phyloP scores from a whole-genome alignment of 768 basidiomycete genomes.

The Mycena albidolilacea region DNA sequence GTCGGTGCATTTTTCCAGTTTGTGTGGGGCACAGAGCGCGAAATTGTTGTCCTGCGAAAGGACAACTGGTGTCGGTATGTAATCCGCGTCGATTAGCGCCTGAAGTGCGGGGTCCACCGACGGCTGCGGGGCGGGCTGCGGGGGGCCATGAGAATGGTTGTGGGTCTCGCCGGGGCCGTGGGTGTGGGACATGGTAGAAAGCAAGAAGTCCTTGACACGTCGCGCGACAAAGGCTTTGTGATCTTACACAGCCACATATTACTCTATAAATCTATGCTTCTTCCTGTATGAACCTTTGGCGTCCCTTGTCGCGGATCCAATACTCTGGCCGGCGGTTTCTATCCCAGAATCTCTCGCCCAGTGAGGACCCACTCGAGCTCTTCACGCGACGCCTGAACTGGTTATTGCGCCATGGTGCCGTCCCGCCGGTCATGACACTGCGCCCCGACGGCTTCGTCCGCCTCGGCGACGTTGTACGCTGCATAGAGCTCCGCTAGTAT shows the following conservation, averaged over 20 bases:
- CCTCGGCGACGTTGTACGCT: constrained; percentile 79
- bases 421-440: constrained; percentile 69
- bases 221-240: not conserved
- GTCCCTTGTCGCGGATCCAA: not conserved
- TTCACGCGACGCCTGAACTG: constrained; percentile 49
- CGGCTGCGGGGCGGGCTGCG: constrained; percentile 58
- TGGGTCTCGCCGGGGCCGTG: constrained; percentile 72
- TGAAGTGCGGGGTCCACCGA: constrained; percentile 78
- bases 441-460: constrained; percentile 84
- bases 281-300: constrained; percentile 13
- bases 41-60: constrained; percentile 68
- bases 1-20: constrained; percentile 78
- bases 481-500: not conserved
- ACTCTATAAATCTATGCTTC: not conserved
- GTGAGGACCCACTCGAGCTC: not conserved
- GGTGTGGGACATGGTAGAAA: constrained; percentile 70
- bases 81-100: constrained; percentile 84
- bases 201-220: constrained; percentile 29
- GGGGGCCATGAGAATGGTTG: constrained; percentile 64
- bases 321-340: not conserved
- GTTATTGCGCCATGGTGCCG: constrained; percentile 83
- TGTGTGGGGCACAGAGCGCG: constrained; percentile 78
- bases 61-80: constrained; percentile 68
- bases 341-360: not conserved
- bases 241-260: not conserved